These are phyloP conservation scores for Entophlyctis helioformis DNA, from an alignment of 192 early-diverging fungal species.

Conservation along the genomic window DNA sequence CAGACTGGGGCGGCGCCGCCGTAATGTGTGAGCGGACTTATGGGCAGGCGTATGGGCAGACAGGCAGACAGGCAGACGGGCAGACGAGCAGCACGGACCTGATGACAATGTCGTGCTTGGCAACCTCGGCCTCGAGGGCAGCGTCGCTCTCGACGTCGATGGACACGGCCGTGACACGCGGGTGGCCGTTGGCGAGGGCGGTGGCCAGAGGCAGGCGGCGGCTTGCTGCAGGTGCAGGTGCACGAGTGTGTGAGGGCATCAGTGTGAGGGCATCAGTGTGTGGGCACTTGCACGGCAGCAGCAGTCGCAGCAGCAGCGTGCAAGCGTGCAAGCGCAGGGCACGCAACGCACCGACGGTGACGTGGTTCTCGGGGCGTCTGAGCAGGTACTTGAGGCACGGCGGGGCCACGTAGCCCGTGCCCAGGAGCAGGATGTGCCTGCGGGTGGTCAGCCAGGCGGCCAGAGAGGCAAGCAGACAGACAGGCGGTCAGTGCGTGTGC, in stretches of 20 bases:
- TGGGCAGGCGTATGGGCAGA: too few relatives aligned
- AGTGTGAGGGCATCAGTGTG: too few relatives aligned
- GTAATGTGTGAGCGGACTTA: too few relatives aligned
- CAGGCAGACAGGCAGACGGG: too few relatives aligned
- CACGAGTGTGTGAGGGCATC: not conserved
- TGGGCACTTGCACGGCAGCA: too few relatives aligned
- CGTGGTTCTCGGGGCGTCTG: constrained; percentile 72
- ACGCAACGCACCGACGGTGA: constrained; percentile 68
- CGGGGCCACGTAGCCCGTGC: constrained; percentile 94
- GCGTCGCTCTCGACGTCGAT: constrained; percentile 39
- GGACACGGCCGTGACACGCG: constrained; percentile 23
- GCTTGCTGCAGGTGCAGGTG: constrained; percentile 41
- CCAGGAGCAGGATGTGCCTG: constrained; percentile 72
- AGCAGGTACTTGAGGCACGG: constrained; percentile 88
- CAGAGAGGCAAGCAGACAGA: not conserved
- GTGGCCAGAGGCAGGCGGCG: constrained; percentile 63
- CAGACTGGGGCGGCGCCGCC: constrained; percentile 20
- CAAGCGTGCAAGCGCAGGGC: not conserved
- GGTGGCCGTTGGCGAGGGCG: constrained; percentile 41
- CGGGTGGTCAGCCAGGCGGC: not conserved
- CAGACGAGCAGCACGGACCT: constrained; percentile 16
- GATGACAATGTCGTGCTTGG: constrained; percentile 45
- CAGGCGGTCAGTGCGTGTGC: too few relatives aligned
- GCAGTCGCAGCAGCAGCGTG: too few relatives aligned
- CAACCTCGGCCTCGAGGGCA: constrained; percentile 30